Base-by-base conservation (phyloP, 208 protist genomes). In the Crithidia thermophila region DNA sequence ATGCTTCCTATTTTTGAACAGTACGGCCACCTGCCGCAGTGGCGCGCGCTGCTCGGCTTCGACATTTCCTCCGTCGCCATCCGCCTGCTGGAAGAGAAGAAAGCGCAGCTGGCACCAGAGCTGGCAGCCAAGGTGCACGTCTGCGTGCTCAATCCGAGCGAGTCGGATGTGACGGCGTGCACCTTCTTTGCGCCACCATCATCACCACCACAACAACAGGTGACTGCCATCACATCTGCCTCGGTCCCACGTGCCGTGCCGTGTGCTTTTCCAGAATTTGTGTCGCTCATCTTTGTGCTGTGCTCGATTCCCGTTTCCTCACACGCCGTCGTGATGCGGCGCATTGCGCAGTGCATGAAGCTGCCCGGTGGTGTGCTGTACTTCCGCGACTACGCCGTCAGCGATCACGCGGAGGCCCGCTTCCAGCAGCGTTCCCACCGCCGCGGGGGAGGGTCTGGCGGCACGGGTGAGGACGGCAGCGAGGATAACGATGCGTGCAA, bases 281-380 rank as follows among this genome's bases (percentile, higher is more conserved):
- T 94, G 4, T 94, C 94, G 3, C 89, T 98, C 65, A 91, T 98
- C n/a, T 98, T 98, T 82, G 94, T 98, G 1, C 76, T 98, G 7
- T 97, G 91, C 30, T 96, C 94, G 10, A 95, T 98, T 56, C 79
- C 91, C 2, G 82, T 90, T 20, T 77, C 79, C 11, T 45, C 72
- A 7, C 85, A 94, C 46, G 25, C 33, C 3, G 10, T 75, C 1
- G 85, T 93, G 27, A 33, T 95, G 37, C 57, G 47, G 9, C 92
- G 88, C 73, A 65, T 94, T 36, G 75, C 76, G 3, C 56, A 45
- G 7, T 90, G 85, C 56, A 88, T 97, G 83, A 25, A 34, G 34
- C 65, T 64, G 27, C 79, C 80, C 5, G 88, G 84, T 14, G 88
- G 88, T 8, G 65, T 91, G 23, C 79, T 95, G 58, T 97, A 94